These are phyloP conservation scores for Cyclotella choctawhatcheeana DNA, from an alignment of 108 stramenopile species.

Conservation along the genomic window DNA sequence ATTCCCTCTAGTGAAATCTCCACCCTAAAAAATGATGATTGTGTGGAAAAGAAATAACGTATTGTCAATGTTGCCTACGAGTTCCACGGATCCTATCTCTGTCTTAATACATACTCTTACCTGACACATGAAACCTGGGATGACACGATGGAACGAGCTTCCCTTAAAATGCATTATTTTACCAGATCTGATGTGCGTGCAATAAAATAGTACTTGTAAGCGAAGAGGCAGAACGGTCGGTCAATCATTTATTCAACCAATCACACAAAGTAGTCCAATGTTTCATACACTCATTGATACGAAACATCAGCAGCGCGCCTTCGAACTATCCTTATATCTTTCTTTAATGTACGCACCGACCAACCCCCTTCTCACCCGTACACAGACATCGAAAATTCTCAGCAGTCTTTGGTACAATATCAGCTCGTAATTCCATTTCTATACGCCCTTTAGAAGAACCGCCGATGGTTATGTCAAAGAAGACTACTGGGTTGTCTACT, in stretches of 20 bases:
- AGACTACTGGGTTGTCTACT: conserved; percentile 86
- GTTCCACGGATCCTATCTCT: too few relatives aligned
- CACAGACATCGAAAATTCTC: conserved; percentile 86
- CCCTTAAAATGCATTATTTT: conserved; percentile 92
- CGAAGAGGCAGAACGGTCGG: too few relatives aligned
- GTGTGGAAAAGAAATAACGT: neutral
- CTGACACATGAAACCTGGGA: conserved; percentile 91
- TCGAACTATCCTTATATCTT: too few relatives aligned
- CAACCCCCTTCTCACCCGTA: conserved; percentile 86
- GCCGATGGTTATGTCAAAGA: conserved; percentile 95
- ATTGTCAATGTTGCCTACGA: too few relatives aligned
- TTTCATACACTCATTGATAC: too few relatives aligned
- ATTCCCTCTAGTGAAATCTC: conserved; percentile 81
- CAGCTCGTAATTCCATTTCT: conserved; percentile 85
- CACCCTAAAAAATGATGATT: conserved; percentile 31
- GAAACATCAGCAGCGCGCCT: too few relatives aligned
- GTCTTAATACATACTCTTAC: conserved; percentile 34
- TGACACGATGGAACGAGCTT: conserved; percentile 94
- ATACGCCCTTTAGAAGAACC: conserved; percentile 78
- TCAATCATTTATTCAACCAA: too few relatives aligned
- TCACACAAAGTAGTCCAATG: too few relatives aligned
- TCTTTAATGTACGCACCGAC: conserved; percentile 67
- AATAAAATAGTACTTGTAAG: too few relatives aligned
- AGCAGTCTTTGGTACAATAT: conserved; percentile 88
- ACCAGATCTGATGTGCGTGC: conserved; percentile 51